Base-by-base conservation (phyloP, 2,329 filamentous ascomycete genomes). In the Colletotrichum tabaci region DNA sequence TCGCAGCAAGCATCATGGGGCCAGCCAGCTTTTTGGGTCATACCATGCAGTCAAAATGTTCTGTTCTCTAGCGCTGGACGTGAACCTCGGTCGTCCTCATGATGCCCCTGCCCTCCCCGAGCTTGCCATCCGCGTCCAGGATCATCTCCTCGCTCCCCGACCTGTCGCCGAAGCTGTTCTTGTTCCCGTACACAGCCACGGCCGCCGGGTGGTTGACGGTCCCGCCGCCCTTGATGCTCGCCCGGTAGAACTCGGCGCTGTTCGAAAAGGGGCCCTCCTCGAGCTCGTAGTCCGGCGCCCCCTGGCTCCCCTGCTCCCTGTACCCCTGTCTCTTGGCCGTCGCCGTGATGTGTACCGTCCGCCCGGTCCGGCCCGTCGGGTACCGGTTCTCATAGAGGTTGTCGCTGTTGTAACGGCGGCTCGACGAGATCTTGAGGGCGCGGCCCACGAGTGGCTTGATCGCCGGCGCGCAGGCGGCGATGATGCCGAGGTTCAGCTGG, bases 401-500 rank as follows among this genome's bases (percentile, higher is more conserved):
- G 26, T 47, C 38, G 40, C 50, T 53, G 2, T 64, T 60, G 52
- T 72, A 72, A 5, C 21, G 52, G 18, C 58, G 58, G 61, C 61
- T 75, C 46, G 74, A 73, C 4, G 74, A 77, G 10, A 79, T 70
- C 26, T 77, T 75, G n/a, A 82, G 77, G 53, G 72, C 72, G 35
- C 76, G 74, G 70, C 75, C 72, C 23, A 83, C 77, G 8, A 83
- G 76, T 1, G 82, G 82, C 56, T 81, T 82, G 23, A 85, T 75
- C 2, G 81, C 79, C 8, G 83, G 82, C 10, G 83, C 78, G 50
- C 81, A 84, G 47, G 79, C 80, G 2, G 82, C 82, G 35, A 83
- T 77, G 49, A 84, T 82, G 13, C 81, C 81, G 13, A 84, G 74
- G 60, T 82, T 81, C 61, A 83, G 77, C 74, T 85, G 82, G 65